Evolutionary conservation across 495 filamentous ascomycete genomes (phyloP).

Genomic region (Glonium stellatum): DNA sequence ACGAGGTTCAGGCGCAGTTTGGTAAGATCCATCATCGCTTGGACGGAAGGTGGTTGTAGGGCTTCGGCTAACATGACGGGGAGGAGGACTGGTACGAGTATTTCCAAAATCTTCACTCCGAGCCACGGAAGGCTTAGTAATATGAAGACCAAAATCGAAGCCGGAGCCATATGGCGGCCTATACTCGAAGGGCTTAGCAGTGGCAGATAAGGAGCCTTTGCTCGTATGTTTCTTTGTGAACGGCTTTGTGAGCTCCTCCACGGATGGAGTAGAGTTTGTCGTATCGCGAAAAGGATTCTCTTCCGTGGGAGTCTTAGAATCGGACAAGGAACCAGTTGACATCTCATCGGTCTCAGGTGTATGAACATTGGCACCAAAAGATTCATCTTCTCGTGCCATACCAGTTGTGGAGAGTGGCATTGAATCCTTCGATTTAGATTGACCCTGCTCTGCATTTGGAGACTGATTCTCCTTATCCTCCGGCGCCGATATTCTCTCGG

Average conservation of each 20-base stretch:
- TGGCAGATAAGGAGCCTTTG: conserved; percentile 58
- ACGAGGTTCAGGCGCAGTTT: conserved; percentile 23
- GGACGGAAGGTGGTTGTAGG: conserved; percentile 32
- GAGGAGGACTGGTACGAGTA: conserved; percentile 18
- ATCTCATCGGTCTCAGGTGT: conserved; percentile 15
- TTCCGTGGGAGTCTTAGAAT: conserved; percentile 16
- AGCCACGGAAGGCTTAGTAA: conserved; percentile 40
- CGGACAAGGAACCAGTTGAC: conserved; percentile 5
- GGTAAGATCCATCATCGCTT: conserved; percentile 31
- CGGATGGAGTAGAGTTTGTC: conserved; percentile 13
- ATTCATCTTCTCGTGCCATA: conserved; percentile 1
- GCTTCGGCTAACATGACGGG: conserved; percentile 26
- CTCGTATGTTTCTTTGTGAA: conserved; percentile 38
- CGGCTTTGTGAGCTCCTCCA: conserved; percentile 14
- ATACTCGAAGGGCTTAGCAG: conserved; percentile 62
- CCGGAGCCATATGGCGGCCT: conserved; percentile 44
- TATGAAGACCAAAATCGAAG: conserved; percentile 41
- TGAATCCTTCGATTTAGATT: conserved; percentile 23
- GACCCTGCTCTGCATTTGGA: conserved; percentile 14
- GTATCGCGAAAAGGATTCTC: conserved; percentile 18
- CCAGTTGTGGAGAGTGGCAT: conserved; percentile 7
- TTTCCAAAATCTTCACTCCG: conserved; percentile 23
- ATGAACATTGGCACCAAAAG: conserved; percentile 4
- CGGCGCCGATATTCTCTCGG: conserved; percentile 12
- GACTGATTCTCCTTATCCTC: conserved; percentile 28